phyloP scores from a whole-genome alignment of 78 protist genomes.

The Dictyostelium intermedium region DNA sequence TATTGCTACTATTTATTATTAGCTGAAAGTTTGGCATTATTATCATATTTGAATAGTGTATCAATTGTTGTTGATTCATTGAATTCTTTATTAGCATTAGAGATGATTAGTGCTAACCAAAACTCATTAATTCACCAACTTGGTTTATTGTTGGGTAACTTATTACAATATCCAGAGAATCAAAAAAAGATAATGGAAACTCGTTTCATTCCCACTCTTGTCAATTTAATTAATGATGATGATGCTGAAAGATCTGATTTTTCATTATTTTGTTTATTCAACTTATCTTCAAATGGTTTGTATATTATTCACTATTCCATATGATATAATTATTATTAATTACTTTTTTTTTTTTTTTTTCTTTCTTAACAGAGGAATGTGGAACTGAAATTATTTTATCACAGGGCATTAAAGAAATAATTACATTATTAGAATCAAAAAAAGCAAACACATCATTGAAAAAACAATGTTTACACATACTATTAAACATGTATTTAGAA shows the following conservation, averaged over 20 bases:
- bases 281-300: conserved; percentile 52
- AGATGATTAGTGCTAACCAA: conserved; percentile 28
- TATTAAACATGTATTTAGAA: conserved; percentile 24
- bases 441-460: background rate
- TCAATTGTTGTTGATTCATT: conserved; percentile 8
- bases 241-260: conserved; percentile 46
- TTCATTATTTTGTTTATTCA: conserved; percentile 49
- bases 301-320: background rate
- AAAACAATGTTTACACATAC: conserved; percentile 26
- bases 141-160: conserved; percentile 50
- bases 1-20: background rate
- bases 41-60: conserved; percentile 4
- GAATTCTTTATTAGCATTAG: conserved; percentile 34
- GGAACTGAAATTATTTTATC: conserved; percentile 39
- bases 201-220: conserved; percentile 18
- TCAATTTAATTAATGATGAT: conserved; percentile 49
- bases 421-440: background rate
- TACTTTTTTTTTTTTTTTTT: background rate
- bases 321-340: background rate
- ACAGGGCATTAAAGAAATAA: conserved; percentile 26
- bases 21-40: conserved; percentile 47
- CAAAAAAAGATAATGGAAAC: conserved; percentile 40
- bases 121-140: conserved; percentile 1
- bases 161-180: conserved; percentile 1
- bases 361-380: conserved; percentile 23